Evolutionary conservation across 2,329 filamentous ascomycete genomes (phyloP).

Genomic region (Teratosphaeria nubilosa): DNA sequence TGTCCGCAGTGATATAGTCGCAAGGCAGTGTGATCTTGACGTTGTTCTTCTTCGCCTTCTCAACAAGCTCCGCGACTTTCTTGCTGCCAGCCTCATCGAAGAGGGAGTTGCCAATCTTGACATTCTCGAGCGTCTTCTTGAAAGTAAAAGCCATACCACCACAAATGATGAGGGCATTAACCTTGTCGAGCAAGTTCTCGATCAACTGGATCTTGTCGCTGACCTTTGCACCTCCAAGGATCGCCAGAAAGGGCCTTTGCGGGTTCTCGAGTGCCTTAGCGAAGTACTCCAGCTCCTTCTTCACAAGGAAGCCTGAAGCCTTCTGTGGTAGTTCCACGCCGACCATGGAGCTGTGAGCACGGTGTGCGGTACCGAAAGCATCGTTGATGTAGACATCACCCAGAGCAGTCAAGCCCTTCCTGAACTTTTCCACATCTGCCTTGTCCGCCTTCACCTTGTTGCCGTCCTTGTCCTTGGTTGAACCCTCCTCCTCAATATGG

Average conservation of each 20-base stretch:
- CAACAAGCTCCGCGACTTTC: constrained; percentile 75
- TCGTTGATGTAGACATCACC: constrained; percentile 98
- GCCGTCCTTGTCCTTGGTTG: constrained; percentile 81
- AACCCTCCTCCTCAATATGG: constrained; percentile 96
- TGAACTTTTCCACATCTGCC: constrained; percentile 82
- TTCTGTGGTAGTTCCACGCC: constrained; percentile 92
- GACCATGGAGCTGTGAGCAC: constrained; percentile 98
- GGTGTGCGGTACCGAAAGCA: constrained; percentile 95
- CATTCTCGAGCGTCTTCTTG: constrained; percentile 93
- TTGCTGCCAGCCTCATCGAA: constrained; percentile 92
- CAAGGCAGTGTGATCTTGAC: constrained; percentile 91
- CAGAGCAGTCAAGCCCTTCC: constrained; percentile 86
- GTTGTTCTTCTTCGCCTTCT: constrained; percentile 93
- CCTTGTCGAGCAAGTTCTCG: constrained; percentile 96
- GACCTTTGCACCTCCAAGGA: constrained; percentile 95
- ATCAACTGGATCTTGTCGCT: constrained; percentile 99
- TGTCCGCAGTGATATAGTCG: constrained; percentile 94
- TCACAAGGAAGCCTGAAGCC: constrained; percentile 96
- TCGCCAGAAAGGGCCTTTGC: constrained; percentile 92
- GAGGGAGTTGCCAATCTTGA: constrained; percentile 80
- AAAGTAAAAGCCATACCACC: constrained; percentile 99
- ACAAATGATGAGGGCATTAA: constrained; percentile 92
- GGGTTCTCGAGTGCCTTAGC: constrained; percentile 90
- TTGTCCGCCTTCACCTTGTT: constrained; percentile 99
- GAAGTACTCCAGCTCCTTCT: constrained; percentile 99